Conservation (phyloP, 2,329 filamentous ascomycete genomes). For the Annulohypoxylon truncatum region DNA sequence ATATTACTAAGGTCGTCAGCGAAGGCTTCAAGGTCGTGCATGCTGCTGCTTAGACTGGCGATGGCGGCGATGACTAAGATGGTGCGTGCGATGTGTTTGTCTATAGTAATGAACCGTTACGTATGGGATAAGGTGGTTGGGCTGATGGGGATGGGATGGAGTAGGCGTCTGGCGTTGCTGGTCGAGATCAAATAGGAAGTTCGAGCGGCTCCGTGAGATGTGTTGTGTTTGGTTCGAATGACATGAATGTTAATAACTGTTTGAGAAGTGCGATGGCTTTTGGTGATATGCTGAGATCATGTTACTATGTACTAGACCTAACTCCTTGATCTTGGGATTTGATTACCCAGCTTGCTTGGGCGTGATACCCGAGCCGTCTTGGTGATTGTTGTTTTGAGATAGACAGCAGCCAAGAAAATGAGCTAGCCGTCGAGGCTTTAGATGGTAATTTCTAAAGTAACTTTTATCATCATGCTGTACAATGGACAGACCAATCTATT, state of each 20-base stretch:
- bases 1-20: conserved; percentile 79
- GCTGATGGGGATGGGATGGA: background rate
- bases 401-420: no score
- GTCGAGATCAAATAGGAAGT: background rate
- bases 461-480: no score
- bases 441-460: no score
- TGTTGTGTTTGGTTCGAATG: background rate
- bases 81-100: background rate
- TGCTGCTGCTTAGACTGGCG: conserved; percentile 57
- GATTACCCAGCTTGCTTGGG: no score
- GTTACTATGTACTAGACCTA: background rate
- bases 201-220: background rate
- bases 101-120: conserved; percentile 1
- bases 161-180: conserved; percentile 25
- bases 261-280: background rate
- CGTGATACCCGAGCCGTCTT: no score
- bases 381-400: no score
- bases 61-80: background rate
- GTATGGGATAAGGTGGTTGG: conserved; percentile 10
- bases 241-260: background rate
- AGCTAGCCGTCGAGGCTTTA: no score
- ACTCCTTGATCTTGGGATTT: no score
- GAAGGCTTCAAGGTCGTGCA: conserved; percentile 82
- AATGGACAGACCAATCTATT: no score
- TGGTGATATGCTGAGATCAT: background rate